phyloP scores from a whole-genome alignment of 2,329 filamentous ascomycete species.

The Trichoderma oligosporum region DNA sequence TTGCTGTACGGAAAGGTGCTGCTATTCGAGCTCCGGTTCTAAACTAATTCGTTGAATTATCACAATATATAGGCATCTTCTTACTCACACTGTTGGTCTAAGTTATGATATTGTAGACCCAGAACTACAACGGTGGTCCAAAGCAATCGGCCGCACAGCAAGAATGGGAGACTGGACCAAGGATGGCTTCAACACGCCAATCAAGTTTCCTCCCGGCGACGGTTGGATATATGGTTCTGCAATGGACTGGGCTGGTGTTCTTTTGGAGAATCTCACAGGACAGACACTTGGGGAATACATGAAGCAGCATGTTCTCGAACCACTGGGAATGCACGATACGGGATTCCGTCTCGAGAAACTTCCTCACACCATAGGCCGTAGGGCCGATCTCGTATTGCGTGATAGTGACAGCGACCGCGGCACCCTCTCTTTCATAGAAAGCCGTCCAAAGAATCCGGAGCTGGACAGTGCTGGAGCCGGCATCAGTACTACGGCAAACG shows the following conservation, averaged over 20 bases:
- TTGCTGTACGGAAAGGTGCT: no score
- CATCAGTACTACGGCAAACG: conserved; percentile 39
- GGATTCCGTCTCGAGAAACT: conserved; percentile 35
- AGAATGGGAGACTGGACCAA: conserved; percentile 31
- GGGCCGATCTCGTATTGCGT: conserved; percentile 24
- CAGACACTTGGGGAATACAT: conserved; percentile 38
- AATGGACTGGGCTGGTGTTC: conserved; percentile 46
- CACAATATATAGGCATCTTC: conserved; percentile 29
- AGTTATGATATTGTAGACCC: conserved; percentile 42
- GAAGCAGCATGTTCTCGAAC: conserved; percentile 35
- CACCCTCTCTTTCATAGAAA: background rate
- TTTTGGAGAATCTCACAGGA: conserved; percentile 41
- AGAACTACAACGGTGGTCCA: conserved; percentile 39
- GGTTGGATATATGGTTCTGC: conserved; percentile 48
- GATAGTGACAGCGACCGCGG: conserved; percentile 20
- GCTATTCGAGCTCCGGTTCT: no score
- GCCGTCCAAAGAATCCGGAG: conserved; percentile 29
- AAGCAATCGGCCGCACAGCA: conserved; percentile 31
- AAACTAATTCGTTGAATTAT: no score
- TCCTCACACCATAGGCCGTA: conserved; percentile 25
- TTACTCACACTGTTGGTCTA: conserved; percentile 49
- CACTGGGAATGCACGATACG: conserved; percentile 36
- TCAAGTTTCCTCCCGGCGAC: conserved; percentile 44
- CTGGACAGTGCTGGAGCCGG: conserved; percentile 44
- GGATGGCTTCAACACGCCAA: conserved; percentile 40